Conservation (phyloP, 2,329 filamentous ascomycete genomes). For the Diaporthe citri region DNA sequence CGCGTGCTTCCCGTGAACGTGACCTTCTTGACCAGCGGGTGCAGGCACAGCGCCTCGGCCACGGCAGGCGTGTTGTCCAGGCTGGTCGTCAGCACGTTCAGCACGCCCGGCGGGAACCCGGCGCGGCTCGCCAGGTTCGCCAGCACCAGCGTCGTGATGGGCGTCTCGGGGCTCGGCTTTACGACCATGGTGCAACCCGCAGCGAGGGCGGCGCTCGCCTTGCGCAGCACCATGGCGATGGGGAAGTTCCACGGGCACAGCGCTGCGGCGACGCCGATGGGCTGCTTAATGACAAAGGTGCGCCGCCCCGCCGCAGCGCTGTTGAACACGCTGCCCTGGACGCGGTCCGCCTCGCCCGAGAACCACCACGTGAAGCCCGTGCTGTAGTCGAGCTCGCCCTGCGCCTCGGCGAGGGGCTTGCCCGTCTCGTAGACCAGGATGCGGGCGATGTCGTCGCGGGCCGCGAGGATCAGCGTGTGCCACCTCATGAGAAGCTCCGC, state of each 20-base stretch:
- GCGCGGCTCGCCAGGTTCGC: constrained; percentile 77
- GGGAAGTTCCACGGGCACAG: constrained; percentile 82
- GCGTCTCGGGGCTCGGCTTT: constrained; percentile 81
- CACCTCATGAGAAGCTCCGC: constrained; percentile 53
- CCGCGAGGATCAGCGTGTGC: constrained; percentile 52
- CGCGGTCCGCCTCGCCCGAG: constrained; percentile 60
- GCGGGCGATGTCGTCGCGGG: constrained; percentile 54
- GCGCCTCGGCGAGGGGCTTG: constrained; percentile 67
- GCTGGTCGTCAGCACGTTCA: constrained; percentile 65
- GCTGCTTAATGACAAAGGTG: constrained; percentile 80
- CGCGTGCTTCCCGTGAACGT: constrained; percentile 82
- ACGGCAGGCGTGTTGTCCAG: constrained; percentile 58
- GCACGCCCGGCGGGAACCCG: constrained; percentile 80
- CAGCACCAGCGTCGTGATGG: constrained; percentile 77
- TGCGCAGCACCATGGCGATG: constrained; percentile 75
- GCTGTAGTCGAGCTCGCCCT: constrained; percentile 68
- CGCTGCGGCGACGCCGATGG: constrained; percentile 76
- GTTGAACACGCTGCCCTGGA: constrained; percentile 70
- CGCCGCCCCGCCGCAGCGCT: constrained; percentile 73
- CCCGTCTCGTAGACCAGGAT: constrained; percentile 65
- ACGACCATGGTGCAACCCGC: constrained; percentile 81
- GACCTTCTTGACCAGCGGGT: constrained; percentile 69
- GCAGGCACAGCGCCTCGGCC: constrained; percentile 60
- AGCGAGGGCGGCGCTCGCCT: constrained; percentile 75
- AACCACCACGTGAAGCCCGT: constrained; percentile 69